A percentile compares a stretch with the other conserved stretches of the same genome.
Conservation (phyloP, 1,284 basidiomycete genomes). For the Fomitopsis pinicola region DNA sequence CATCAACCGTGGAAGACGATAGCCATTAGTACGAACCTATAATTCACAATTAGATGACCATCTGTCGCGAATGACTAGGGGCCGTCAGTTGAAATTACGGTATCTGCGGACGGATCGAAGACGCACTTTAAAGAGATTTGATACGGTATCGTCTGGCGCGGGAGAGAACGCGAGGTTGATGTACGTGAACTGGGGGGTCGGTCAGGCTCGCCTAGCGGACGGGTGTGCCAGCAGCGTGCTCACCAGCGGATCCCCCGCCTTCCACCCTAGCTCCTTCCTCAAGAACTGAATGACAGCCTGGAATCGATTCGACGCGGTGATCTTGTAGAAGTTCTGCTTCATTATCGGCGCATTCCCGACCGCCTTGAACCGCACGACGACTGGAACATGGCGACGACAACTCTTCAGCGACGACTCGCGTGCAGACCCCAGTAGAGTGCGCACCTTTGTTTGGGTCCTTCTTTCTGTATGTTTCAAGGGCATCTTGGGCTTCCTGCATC, state of each 20-base stretch:
- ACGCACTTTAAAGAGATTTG: conserved; percentile 79
- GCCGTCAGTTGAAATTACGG: background rate
- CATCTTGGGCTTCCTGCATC: conserved; percentile 56
- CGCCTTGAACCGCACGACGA: conserved; percentile 96
- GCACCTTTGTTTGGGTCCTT: conserved; percentile 80
- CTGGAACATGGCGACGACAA: conserved; percentile 36
- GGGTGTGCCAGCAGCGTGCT: conserved; percentile 25
- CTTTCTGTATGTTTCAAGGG: conserved; percentile 80
- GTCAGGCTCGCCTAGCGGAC: background rate
- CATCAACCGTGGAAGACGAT: background rate
- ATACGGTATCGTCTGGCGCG: conserved; percentile 89
- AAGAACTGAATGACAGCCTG: conserved; percentile 95
- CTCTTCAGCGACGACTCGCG: background rate
- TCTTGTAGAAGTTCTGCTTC: conserved; percentile 98
- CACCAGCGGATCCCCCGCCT: conserved; percentile 84
- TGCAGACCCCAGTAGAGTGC: conserved; percentile 12
- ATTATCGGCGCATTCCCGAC: conserved; percentile 99
- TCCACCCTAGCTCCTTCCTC: conserved; percentile 88
- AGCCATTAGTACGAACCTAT: conserved; percentile 51
- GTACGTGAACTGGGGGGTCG: conserved; percentile 81
- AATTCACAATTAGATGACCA: conserved; percentile 93
- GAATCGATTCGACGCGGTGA: conserved; percentile 91
- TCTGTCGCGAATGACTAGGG: conserved; percentile 86
- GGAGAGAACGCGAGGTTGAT: conserved; percentile 98
- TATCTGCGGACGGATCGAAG: conserved; percentile 10